Percentiles rank a stretch among this genome's conserved stretches.
phyloP scores from a whole-genome alignment of 1,284 basidiomycete species.

The Leccinum pachyderme region DNA sequence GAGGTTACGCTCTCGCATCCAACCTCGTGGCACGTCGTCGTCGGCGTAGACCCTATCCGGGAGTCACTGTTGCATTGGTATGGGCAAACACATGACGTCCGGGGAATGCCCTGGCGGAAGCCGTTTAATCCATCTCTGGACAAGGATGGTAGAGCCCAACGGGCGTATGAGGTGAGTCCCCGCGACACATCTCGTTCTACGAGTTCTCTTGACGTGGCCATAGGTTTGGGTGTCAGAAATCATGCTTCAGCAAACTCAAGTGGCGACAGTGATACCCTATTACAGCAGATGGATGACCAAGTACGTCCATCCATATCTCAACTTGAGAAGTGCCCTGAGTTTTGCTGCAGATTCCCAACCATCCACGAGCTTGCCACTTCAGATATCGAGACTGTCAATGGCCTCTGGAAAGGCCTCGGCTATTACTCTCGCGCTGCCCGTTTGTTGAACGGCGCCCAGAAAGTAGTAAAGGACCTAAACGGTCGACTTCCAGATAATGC shows the following conservation, averaged over 20 bases:
- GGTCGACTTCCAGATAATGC: slow-evolving; percentile 81
- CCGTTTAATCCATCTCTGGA: slow-evolving; percentile 54
- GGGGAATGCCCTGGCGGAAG: slow-evolving; percentile 88
- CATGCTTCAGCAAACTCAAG: slow-evolving; percentile 97
- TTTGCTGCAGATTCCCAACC: slow-evolving; percentile 69
- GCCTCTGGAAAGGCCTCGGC: slow-evolving; percentile 87
- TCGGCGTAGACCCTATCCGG: slow-evolving; percentile 38
- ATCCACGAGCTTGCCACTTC: slow-evolving; percentile 73
- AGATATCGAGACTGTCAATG: slow-evolving; percentile 83
- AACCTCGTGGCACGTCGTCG: slow-evolving; percentile 36
- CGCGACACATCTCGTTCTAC: background rate
- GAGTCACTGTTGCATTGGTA: slow-evolving; percentile 67
- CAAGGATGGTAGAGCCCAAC: slow-evolving; percentile 56
- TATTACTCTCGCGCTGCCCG: slow-evolving; percentile 89
- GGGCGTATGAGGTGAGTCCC: slow-evolving; percentile 71
- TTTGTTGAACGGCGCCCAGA: slow-evolving; percentile 76
- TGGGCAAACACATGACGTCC: slow-evolving; percentile 52
- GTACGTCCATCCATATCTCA: slow-evolving; percentile 38
- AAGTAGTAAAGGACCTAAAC: slow-evolving; percentile 62
- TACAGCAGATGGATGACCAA: slow-evolving; percentile 83
- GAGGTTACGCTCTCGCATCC: slow-evolving; percentile 21
- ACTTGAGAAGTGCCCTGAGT: background rate
- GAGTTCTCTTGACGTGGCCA: background rate
- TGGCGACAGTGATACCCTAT: slow-evolving; percentile 86
- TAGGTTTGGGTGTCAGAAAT: slow-evolving; percentile 91